phyloP scores from a whole-genome alignment of 2,329 filamentous ascomycete genomes.

The Phoma herbarum region DNA sequence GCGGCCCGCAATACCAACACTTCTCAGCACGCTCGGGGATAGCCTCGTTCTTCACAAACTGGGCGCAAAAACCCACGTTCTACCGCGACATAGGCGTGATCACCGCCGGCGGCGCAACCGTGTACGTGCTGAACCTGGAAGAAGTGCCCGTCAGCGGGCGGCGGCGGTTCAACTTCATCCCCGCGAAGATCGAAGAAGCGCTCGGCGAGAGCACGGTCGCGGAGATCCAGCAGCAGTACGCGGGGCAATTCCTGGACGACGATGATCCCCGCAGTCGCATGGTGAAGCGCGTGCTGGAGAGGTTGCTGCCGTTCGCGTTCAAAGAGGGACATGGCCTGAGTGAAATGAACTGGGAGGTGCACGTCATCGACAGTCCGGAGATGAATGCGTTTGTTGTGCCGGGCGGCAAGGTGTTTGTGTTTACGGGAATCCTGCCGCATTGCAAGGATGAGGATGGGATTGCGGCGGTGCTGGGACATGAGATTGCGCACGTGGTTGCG shows the following conservation, averaged over 20 bases:
- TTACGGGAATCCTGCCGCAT: constrained; percentile 74
- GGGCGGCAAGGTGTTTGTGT: constrained; percentile 81
- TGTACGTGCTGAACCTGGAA: constrained; percentile 76
- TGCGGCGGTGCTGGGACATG: constrained; percentile 79
- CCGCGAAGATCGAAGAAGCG: constrained; percentile 62
- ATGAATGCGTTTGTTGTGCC: constrained; percentile 82
- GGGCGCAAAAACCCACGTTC: constrained; percentile 57
- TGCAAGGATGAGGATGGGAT: constrained; percentile 73
- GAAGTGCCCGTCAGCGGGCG: constrained; percentile 76
- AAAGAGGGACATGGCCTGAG: constrained; percentile 55
- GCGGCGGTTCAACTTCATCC: constrained; percentile 75
- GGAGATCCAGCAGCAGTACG: constrained; percentile 64
- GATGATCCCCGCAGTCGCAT: constrained; percentile 64
- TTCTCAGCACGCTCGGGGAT: constrained; percentile 33
- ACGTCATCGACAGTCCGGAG: constrained; percentile 74
- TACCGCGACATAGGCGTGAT: constrained; percentile 57
- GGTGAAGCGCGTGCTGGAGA: constrained; percentile 71
- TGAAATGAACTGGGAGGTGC: constrained; percentile 70
- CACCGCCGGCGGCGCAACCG: constrained; percentile 56
- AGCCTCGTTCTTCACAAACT: constrained; percentile 45
- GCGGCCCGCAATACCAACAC: constrained; percentile 42
- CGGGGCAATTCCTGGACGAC: constrained; percentile 65
- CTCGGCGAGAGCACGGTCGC: constrained; percentile 65
- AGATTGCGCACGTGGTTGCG: constrained; percentile 75
- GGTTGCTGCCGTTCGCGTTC: constrained; percentile 71